Percentiles rank a stretch among this genome's conserved stretches.
These are phyloP conservation scores for Diversispora eburnea DNA, from an alignment of 192 early-diverging fungal genomes.

Conservation along the genomic window DNA sequence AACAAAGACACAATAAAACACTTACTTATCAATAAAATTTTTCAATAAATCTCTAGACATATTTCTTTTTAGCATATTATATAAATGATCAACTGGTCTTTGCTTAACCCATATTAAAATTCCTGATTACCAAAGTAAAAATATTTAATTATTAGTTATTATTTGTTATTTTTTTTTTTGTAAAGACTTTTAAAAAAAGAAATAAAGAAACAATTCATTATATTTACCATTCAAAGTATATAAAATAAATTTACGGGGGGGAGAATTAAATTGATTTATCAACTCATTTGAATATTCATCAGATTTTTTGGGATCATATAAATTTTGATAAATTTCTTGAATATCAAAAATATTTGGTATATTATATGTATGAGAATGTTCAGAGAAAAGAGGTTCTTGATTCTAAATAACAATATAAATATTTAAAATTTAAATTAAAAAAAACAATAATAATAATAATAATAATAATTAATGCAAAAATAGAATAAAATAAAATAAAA, in stretches of 20 bases:
- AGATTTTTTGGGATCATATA: slow-evolving; percentile 11
- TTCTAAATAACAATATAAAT: neutral
- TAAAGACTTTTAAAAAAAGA: neutral
- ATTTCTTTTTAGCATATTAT: slow-evolving; percentile 2
- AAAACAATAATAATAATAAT: no score
- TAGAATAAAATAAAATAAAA: neutral
- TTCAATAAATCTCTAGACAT: neutral
- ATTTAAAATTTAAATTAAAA: no score
- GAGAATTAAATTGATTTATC: slow-evolving; percentile 21
- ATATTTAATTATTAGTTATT: neutral
- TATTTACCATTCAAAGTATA: slow-evolving; percentile 11
- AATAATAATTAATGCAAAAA: no score
- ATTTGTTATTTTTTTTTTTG: neutral
- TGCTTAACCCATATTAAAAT: neutral
- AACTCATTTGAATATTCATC: slow-evolving; percentile 27
- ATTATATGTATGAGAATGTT: neutral
- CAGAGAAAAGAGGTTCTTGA: slow-evolving; percentile 3
- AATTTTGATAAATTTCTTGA: slow-evolving; percentile 11
- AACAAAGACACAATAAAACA: neutral
- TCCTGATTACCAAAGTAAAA: neutral
- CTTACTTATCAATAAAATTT: slow-evolving; percentile 10
- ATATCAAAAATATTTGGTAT: slow-evolving; percentile 13
- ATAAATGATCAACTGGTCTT: slow-evolving; percentile 17
- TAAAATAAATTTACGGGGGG: slow-evolving; percentile 19
- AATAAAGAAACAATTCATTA: neutral